A percentile compares a stretch with the other conserved stretches of the same genome.
Evolutionary conservation across 495 filamentous ascomycete species (phyloP).

Genomic region (Wilcoxina mikolae): DNA sequence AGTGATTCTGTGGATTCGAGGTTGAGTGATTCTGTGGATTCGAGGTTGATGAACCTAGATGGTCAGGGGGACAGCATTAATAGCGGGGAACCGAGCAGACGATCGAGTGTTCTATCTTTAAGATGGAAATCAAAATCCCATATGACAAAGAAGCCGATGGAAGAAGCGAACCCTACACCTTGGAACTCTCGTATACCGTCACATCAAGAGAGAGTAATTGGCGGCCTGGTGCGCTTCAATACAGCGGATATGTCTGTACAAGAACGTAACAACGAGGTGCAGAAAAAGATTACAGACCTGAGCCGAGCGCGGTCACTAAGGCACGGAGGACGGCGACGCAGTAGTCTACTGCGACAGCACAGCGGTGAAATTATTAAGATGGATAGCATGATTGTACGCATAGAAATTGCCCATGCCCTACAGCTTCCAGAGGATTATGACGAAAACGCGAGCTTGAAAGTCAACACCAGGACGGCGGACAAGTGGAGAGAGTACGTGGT

Average conservation of each 20-base stretch:
- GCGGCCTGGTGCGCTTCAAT: conserved; percentile 27
- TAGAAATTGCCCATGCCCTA: conserved; percentile 42
- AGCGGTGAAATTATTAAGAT: conserved; percentile 54
- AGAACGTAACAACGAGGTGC: conserved; percentile 22
- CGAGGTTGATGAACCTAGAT: too few relatives aligned
- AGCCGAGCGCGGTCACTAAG: conserved; percentile 20
- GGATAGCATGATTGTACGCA: conserved; percentile 58
- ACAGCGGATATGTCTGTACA: conserved; percentile 21
- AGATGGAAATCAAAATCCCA: neutral
- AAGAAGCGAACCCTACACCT: neutral
- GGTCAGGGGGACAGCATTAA: too few relatives aligned
- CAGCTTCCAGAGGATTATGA: conserved; percentile 47
- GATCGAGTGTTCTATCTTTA: neutral
- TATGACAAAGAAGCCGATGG: neutral
- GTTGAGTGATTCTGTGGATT: too few relatives aligned
- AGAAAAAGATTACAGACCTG: conserved; percentile 23
- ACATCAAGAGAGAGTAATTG: conserved; percentile 20
- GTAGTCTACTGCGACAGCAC: conserved; percentile 5
- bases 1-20: neutral
- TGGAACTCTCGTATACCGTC: conserved; percentile 9
- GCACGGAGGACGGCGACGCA: neutral
- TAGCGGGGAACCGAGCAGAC: neutral
- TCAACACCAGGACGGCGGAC: conserved; percentile 45
- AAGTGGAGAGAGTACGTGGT: conserved; percentile 63
- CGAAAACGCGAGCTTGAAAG: conserved; percentile 49